Base-by-base conservation (phyloP, 805 yeast genomes). In the Starmerella tilneyi region DNA sequence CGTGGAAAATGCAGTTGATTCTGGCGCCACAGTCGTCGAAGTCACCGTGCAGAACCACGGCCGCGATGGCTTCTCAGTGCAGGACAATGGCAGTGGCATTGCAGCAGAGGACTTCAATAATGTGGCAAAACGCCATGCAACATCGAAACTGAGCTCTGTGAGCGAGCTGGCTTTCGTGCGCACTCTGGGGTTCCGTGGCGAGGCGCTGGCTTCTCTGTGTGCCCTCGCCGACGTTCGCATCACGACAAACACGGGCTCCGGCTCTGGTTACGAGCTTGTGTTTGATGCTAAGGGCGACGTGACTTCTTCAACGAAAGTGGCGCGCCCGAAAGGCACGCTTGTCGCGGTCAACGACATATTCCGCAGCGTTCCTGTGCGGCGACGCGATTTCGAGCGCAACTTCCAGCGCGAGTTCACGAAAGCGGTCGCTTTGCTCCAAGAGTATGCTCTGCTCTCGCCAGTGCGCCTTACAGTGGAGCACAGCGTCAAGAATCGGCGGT, bases 1-100 rank as follows among this genome's bases (percentile, higher is more conserved):
- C 1, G 70, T 92, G 2, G 98, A 89, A 56, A 89, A 89, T 59
- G 67, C 92, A 24, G 65, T 89, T 6, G 98, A 92, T 64, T 92
- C 96, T 0, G 62, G 70, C 19, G 73, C 92, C 9, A 68, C 74
- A 0, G 74, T 73, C 43, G 69, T 92, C 24, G 94, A 84, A 40
- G 65, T 89, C 13, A 65, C 66, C 2, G 76, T 89, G 55, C 69
- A 69, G 54, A 76, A 84, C 52, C 74, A 81, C 60, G 96, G 96
- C 1, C 53, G 79, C 9, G 86, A 79, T 28, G 68, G 76, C 0
- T 63, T 92, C 16, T 85, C 82, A 56, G 78, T 84, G 0, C 49
- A 50, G 1, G 96, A 88, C 60, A 68, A 88, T 59, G 96, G 96
- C 0, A 22, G 17, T 2, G 96, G 96, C 0, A 74, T 88, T 2